Conservation (phyloP, 208 protist species). For the Leishmania amazonensis region DNA sequence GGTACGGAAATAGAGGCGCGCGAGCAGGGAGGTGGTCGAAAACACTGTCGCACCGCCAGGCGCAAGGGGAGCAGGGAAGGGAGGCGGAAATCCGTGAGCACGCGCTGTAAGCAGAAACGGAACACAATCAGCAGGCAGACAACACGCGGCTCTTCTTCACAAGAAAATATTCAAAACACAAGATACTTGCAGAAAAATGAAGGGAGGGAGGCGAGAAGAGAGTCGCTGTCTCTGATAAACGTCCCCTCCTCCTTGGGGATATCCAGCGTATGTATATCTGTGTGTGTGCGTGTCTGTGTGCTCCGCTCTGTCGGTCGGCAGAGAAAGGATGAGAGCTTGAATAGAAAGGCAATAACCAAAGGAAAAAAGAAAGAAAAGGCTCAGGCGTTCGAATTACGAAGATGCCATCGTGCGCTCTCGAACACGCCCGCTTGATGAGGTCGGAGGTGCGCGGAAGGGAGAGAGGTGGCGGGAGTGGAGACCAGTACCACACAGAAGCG, state of each 20-base stretch:
- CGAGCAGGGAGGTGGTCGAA: background rate
- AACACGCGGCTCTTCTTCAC: background rate
- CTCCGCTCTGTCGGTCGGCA: too few species aligned
- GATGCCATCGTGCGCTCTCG: background rate
- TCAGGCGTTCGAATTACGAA: background rate
- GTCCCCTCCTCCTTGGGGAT: background rate
- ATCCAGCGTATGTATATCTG: background rate
- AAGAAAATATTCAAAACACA: background rate
- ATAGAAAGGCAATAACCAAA: too few species aligned
- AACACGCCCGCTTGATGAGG: background rate
- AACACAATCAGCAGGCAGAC: background rate
- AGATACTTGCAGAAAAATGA: background rate
- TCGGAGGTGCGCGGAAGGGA: background rate
- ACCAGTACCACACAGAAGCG: background rate
- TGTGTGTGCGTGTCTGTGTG: too few species aligned
- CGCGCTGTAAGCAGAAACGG: background rate
- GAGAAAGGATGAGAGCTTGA: too few species aligned
- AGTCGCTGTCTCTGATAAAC: background rate
- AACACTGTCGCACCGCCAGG: background rate
- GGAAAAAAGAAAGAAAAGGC: background rate
- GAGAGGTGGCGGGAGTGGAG: background rate
- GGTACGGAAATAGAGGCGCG: background rate
- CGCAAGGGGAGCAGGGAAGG: background rate
- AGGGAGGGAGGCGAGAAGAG: background rate
- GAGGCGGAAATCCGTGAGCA: background rate